Base-by-base conservation (phyloP, 768 basidiomycete species). In the Clitopilus passeckerianus region DNA sequence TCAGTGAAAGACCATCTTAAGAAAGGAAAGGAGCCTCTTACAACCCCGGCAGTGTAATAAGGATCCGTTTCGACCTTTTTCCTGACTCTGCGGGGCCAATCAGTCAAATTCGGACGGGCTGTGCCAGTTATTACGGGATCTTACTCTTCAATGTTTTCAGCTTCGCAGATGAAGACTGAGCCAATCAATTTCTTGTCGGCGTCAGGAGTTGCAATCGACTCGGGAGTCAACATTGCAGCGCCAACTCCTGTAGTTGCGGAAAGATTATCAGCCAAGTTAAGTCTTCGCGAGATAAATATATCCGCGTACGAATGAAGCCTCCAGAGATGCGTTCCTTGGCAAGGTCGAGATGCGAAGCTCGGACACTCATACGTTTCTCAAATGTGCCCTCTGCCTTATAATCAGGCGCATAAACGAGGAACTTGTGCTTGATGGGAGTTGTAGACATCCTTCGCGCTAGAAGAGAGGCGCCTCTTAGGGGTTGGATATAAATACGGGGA, bases 371-470 rank as follows among this genome's bases (percentile, higher is more conserved):
- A 33, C 89, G 78, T n/a, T 80, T 78, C 20, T 76, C 76, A 44
- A 84, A 78, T 2, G 83, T 80, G 2, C 79, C 86, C 54, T 77
- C 75, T 57, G 86, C 84, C 12, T 81, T 81, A 64, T 77, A 81
- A 67, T 90, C 89, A 1, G 87, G 87, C 1, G 87, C 86, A 64
- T 83, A 89, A 30, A 90, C 82, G 57, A 87, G 63, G 68, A 85
- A 86, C 37, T 64, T 66, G 22, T 68, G 68, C 30, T 55, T 55
- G n/a, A 50, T 22, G 46, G 46, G 18, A 50, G 22, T 18, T 50
- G 46, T 50, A 50, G 46, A n/a, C 46, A 50, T 50, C 20, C 46
- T 50, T n/a, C 46, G 46, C n/a, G 46, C 46, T 22, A 50, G 18
- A 10, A 50, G 18, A 23, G 46, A 50, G 46, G 46, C 18, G n/a